Conservation (phyloP, 768 basidiomycete species). For the Tylopilus rubrobrunneus region DNA sequence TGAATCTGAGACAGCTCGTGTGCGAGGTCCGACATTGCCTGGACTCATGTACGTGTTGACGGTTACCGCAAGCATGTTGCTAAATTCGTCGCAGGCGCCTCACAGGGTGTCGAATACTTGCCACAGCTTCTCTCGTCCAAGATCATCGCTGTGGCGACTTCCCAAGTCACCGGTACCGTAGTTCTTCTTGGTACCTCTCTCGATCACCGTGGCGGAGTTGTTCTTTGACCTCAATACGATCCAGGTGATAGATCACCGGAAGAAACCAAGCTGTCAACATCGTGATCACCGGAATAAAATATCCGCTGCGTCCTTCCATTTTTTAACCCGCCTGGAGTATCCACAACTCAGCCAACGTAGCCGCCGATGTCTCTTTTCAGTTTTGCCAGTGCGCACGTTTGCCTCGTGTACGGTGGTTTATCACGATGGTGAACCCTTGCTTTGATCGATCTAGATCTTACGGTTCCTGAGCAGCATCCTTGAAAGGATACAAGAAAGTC, state of each 20-base stretch:
- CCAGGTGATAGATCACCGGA: constrained; percentile 10
- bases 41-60: neutral
- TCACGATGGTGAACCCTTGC: neutral
- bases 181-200: constrained; percentile 2
- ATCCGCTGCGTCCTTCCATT: constrained; percentile 3
- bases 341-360: neutral
- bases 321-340: neutral
- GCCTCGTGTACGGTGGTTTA: constrained; percentile 10
- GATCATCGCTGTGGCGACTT: constrained; percentile 19
- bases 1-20: constrained; percentile 6
- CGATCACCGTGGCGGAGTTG: constrained; percentile 14
- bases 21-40: constrained; percentile 9
- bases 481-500: neutral
- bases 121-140: constrained; percentile 1
- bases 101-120: neutral
- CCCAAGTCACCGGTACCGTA: constrained; percentile 17
- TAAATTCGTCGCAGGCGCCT: constrained; percentile 12
- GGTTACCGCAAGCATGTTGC: constrained; percentile 4
- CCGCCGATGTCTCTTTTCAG: constrained; percentile 3
- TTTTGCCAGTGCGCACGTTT: neutral
- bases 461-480: neutral
- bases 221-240: neutral
- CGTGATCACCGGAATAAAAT: constrained; percentile 9
- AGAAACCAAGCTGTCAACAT: constrained; percentile 4
- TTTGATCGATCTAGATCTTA: constrained; percentile 2